These are phyloP conservation scores for Akanthomyces muscarius DNA, from an alignment of 2,329 filamentous ascomycete genomes.

Conservation along the genomic window DNA sequence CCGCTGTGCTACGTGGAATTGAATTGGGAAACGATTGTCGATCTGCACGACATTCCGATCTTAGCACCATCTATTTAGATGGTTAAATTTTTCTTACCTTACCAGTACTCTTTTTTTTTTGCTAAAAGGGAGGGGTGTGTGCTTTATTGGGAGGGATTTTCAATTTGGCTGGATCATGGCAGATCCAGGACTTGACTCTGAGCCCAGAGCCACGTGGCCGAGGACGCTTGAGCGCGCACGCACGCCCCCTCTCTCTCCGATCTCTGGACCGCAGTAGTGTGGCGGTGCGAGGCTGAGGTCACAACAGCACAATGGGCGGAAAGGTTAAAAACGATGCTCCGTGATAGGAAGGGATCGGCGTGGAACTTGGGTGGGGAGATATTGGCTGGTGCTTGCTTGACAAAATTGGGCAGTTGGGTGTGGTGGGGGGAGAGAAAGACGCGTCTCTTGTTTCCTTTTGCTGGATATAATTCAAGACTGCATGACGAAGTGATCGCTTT, in stretches of 20 bases:
- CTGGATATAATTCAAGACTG: background rate
- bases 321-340: background rate
- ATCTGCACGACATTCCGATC: constrained; percentile 15
- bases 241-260: background rate
- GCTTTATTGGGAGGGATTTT: constrained; percentile 2
- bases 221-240: background rate
- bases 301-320: background rate
- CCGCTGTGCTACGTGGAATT: background rate
- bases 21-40: constrained; percentile 5
- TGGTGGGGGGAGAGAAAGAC: background rate
- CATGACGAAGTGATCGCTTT: background rate
- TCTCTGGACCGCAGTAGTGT: background rate
- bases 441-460: background rate
- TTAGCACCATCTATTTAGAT: constrained; percentile 7
- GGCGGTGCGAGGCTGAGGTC: background rate
- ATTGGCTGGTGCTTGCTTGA: too few relatives aligned
- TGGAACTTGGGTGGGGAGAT: background rate
- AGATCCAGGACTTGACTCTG: constrained; percentile 13
- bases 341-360: constrained; percentile 13
- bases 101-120: background rate
- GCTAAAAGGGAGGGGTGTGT: constrained; percentile 9
- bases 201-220: constrained; percentile 17
- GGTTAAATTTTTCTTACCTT: background rate
- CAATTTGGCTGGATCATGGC: background rate
- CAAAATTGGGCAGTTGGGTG: background rate